A percentile compares a stretch with the other conserved stretches of the same genome.
Evolutionary conservation across 805 yeast species (phyloP).

Genomic region (Suhomyces faveliae): DNA sequence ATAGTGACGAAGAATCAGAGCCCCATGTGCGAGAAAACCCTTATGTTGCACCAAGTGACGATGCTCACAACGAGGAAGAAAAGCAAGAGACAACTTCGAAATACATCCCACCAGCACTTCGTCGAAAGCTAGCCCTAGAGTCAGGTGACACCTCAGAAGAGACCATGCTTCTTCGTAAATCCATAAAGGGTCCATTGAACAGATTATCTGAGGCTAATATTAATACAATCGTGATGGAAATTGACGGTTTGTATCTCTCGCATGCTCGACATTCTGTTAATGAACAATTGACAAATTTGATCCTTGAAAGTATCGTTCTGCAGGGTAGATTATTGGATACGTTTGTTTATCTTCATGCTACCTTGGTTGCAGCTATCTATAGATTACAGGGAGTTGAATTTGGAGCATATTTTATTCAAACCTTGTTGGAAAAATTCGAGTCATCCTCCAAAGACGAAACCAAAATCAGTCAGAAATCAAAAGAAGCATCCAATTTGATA

Average conservation of each 20-base stretch:
- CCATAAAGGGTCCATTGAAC: slow-evolving; percentile 81
- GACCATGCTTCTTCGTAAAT: slow-evolving; percentile 49
- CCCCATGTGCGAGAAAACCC: slow-evolving; percentile 61
- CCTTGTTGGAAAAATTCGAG: slow-evolving; percentile 70
- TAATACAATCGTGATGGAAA: slow-evolving; percentile 62
- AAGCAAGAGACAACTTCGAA: slow-evolving; percentile 29
- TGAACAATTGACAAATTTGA: slow-evolving; percentile 59
- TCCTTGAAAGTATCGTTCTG: slow-evolving; percentile 61
- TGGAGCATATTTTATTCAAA: slow-evolving; percentile 84
- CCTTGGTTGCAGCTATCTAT: slow-evolving; percentile 71
- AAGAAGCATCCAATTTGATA: slow-evolving; percentile 63
- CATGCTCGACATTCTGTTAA: slow-evolving; percentile 81
- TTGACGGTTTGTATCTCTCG: slow-evolving; percentile 59
- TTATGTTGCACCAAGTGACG: slow-evolving; percentile 56
- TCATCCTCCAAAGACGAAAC: slow-evolving; percentile 26
- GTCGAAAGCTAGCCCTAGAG: slow-evolving; percentile 52
- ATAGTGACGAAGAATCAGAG: slow-evolving; percentile 19
- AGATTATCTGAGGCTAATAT: slow-evolving; percentile 87
- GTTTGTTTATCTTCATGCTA: slow-evolving; percentile 76
- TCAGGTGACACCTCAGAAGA: slow-evolving; percentile 36
- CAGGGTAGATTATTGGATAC: slow-evolving; percentile 73
- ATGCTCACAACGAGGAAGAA: slow-evolving; percentile 11
- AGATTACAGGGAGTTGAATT: slow-evolving; percentile 80
- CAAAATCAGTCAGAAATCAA: slow-evolving; percentile 22
- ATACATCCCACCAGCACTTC: slow-evolving; percentile 86